Percentiles rank a stretch among this genome's conserved stretches.
phyloP scores from a whole-genome alignment of 2,329 filamentous ascomycete species.

The Lithohypha guttulata region DNA sequence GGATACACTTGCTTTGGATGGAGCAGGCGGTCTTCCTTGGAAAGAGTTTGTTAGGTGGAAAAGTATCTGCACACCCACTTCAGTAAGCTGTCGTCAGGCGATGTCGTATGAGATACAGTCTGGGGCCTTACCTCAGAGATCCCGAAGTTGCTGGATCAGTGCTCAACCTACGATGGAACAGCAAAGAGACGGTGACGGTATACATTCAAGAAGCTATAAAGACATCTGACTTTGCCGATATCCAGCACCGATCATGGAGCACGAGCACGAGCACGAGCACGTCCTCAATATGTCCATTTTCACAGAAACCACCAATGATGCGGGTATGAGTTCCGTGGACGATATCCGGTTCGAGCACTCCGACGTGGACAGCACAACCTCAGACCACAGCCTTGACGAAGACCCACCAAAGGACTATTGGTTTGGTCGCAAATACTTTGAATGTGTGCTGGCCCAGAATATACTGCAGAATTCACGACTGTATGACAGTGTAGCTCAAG shows the following conservation, averaged over 20 bases:
- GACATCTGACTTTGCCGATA: background rate
- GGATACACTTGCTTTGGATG: too few species aligned
- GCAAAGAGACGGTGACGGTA: background rate
- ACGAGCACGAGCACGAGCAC: too few species aligned
- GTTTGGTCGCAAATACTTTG: slow-evolving; percentile 1
- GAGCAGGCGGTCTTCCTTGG: background rate
- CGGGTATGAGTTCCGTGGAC: background rate
- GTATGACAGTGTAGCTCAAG: background rate
- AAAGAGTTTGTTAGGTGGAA: background rate
- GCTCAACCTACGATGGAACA: background rate
- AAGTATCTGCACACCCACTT: background rate
- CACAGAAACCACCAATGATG: slow-evolving; percentile 2
- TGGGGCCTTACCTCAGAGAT: background rate
- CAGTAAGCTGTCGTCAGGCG: background rate
- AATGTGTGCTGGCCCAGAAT: slow-evolving; percentile 1
- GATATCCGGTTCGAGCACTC: background rate
- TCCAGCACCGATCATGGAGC: background rate
- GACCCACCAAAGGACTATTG: slow-evolving; percentile 1
- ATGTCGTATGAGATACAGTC: background rate
- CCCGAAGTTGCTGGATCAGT: background rate
- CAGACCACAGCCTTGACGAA: background rate
- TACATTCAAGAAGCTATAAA: background rate
- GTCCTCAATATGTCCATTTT: slow-evolving; percentile 2
- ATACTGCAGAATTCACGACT: background rate
- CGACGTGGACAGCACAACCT: background rate